A percentile compares a stretch with the other conserved stretches of the same genome.
These are phyloP conservation scores for Ananas comosus DNA, from an alignment of 176 grass and related monocot genomes.

Conservation along the genomic window DNA sequence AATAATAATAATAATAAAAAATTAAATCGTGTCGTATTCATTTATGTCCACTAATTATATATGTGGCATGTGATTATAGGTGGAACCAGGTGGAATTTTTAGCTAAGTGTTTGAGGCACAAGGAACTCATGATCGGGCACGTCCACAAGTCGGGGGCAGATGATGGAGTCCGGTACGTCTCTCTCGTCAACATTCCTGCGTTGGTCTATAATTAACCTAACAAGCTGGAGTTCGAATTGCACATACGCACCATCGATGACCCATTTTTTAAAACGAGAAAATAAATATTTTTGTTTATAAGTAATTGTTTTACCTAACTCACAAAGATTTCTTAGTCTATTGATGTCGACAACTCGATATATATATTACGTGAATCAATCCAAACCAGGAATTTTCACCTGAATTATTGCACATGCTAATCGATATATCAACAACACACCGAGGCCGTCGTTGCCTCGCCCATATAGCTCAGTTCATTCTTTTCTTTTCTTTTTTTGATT, in stretches of 20 bases:
- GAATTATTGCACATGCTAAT: too few relatives aligned
- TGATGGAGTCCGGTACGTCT: conserved; percentile 3
- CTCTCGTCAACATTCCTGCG: not conserved
- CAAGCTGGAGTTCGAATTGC: not conserved
- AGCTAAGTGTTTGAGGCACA: not conserved
- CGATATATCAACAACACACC: too few relatives aligned
- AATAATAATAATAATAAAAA: not conserved
- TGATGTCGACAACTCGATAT: too few relatives aligned
- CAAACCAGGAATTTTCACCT: too few relatives aligned
- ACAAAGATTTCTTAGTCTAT: too few relatives aligned
- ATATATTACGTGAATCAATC: too few relatives aligned
- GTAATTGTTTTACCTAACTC: too few relatives aligned
- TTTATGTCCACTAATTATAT: not conserved
- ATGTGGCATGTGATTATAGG: not conserved
- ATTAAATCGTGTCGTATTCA: not conserved
- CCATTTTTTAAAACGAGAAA: not conserved
- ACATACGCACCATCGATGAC: not conserved
- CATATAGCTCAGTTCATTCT: too few relatives aligned
- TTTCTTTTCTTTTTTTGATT: too few relatives aligned
- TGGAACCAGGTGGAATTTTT: not conserved
- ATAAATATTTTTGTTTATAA: too few relatives aligned
- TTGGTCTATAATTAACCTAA: not conserved
- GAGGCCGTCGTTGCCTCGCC: too few relatives aligned
- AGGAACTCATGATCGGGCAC: conserved; percentile 3
- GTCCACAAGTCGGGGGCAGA: not conserved